Base-by-base conservation (phyloP, 2,329 filamentous ascomycete genomes). In the Neonectria neomacrospora region DNA sequence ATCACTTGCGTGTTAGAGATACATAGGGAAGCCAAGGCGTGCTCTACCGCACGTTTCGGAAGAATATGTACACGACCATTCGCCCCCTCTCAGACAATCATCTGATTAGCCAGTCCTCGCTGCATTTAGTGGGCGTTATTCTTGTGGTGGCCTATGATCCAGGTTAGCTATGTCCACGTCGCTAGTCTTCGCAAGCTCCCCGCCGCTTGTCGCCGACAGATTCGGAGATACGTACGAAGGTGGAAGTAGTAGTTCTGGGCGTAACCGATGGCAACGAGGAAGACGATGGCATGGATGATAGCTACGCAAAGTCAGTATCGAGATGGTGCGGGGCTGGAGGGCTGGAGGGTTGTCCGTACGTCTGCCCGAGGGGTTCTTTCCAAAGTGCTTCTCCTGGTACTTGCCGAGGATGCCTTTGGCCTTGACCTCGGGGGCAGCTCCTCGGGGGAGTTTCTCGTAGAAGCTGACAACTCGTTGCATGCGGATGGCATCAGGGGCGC, bases 231-330 rank as follows among this genome's bases (percentile, higher is more conserved):
- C 93, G 82, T 90, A 99, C 96, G 93, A 77, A 99, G 88, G 85
- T 99, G 96, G 92, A 97, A 98, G 89, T 99, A 98, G 90, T 99
- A 99, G 86, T 97, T 94, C 85, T 98, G 93, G 75, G 91, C 92
- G 83, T 99, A 99, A 76, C 96, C 95, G 73, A 98, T 79, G 71
- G 88, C 82, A 71, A 97, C 83, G 67, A 99, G 83, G 78, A 88
- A 85, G 73, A 87, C 90, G 75, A 99, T 91, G 75, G 89, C 86
- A 82, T 99, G 96, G 75, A 97, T 86, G 77, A 99, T 88, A 70
- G 96, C 96, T 99, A 64, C 67, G 54, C 34, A 62, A 42, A 54
- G 67, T 64, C 63, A 64, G 62, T 53, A 65, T 73, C 22, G n/a
- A 39, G 23, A 26, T 18, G 54, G 34, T 50, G 34, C 37, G 37